phyloP scores from a whole-genome alignment of 192 early-diverging fungal genomes.

The Cladochytrium replicatum region DNA sequence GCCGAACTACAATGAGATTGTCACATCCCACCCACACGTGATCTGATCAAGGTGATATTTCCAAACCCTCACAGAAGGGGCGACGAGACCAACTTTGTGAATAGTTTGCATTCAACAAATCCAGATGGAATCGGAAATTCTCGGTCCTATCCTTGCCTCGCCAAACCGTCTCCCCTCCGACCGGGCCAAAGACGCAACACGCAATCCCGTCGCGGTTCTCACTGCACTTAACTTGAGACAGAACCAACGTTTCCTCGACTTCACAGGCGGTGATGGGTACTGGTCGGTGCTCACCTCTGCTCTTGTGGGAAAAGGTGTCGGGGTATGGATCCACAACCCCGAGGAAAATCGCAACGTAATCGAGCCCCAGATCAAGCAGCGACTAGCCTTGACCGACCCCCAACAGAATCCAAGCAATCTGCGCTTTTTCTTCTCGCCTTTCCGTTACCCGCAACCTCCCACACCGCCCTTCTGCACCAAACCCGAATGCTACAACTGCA shows the following conservation, averaged over 20 bases:
- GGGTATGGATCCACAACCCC: conserved; percentile 5
- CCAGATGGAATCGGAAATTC: too few species aligned
- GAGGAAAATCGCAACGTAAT: neutral
- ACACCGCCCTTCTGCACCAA: conserved; percentile 3
- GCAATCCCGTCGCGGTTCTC: neutral
- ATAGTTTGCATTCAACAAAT: too few species aligned
- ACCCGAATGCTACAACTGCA: conserved; percentile 4
- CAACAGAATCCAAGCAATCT: conserved; percentile 2
- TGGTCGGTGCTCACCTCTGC: neutral
- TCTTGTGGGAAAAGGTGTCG: conserved; percentile 1
- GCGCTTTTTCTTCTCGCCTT: conserved; percentile 4
- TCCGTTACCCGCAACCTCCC: neutral
- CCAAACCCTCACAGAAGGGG: too few species aligned
- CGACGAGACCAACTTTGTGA: too few species aligned
- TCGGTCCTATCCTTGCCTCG: too few species aligned
- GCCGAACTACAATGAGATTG: too few species aligned
- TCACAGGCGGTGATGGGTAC: conserved; percentile 4
- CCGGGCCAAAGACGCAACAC: neutral
- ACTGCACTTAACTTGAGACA: conserved; percentile 1
- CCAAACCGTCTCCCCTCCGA: neutral
- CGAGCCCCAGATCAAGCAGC: neutral
- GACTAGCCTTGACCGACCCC: neutral
- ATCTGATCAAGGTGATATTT: too few species aligned
- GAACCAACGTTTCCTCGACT: conserved; percentile 6
- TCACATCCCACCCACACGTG: too few species aligned